Evolutionary conservation across 768 basidiomycete genomes (phyloP).

Genomic region (Lyophyllum decastes): DNA sequence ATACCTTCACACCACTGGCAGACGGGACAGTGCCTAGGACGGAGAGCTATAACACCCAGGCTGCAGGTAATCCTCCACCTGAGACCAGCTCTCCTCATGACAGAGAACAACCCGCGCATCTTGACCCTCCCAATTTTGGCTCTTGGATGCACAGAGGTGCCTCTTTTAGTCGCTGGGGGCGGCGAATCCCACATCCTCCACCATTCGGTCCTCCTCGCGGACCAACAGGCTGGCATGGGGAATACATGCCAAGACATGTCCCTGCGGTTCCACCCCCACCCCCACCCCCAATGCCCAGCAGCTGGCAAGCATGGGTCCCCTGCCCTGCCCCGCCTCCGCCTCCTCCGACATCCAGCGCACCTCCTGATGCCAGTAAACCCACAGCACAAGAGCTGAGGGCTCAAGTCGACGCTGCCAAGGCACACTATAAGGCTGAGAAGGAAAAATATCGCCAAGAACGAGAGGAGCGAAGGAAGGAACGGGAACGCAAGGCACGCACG

Average conservation of each 20-base stretch:
- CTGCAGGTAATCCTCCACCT: background rate
- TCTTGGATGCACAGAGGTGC: conserved; percentile 8
- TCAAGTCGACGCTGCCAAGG: conserved; percentile 67
- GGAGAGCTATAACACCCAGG: background rate
- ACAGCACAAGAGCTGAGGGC: conserved; percentile 40
- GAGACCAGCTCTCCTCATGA: background rate
- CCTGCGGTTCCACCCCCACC: conserved; percentile 10
- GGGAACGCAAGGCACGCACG: conserved; percentile 22
- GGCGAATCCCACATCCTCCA: conserved; percentile 1
- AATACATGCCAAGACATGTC: background rate
- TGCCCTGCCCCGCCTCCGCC: conserved; percentile 19
- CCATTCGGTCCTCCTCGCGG: conserved; percentile 8
- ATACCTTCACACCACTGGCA: background rate
- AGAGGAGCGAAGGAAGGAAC: conserved; percentile 45
- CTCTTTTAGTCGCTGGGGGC: conserved; percentile 9
- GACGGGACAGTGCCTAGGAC: background rate
- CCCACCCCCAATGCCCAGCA: conserved; percentile 16
- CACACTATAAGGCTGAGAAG: conserved; percentile 67
- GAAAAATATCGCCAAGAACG: conserved; percentile 65
- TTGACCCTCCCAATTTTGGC: background rate
- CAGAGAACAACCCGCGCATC: background rate
- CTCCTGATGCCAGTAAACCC: conserved; percentile 12
- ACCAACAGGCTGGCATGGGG: background rate
- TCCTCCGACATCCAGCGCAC: conserved; percentile 5
- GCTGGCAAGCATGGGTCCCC: conserved; percentile 6